phyloP scores from a whole-genome alignment of 164 flowering plant genomes.

The Paratinospora sagittata region DNA sequence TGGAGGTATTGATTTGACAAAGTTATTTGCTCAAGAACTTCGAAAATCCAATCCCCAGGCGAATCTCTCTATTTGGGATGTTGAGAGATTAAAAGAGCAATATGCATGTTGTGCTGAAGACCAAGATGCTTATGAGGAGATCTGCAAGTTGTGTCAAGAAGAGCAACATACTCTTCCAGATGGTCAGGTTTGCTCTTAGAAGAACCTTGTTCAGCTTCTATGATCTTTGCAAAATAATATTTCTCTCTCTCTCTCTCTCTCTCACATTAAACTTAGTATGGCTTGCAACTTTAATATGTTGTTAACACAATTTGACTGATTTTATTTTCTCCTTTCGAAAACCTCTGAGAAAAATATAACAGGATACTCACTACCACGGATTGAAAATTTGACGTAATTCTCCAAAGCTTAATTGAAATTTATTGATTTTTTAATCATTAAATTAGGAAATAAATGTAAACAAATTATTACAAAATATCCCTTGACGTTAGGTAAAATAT shows the following conservation, averaged over 20 bases:
- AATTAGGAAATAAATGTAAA: too few species aligned
- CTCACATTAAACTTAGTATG: neutral
- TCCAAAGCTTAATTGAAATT: too few species aligned
- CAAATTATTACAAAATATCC: too few species aligned
- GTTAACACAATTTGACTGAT: neutral
- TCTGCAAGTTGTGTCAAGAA: slow-evolving; percentile 33
- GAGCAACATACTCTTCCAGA: slow-evolving; percentile 92
- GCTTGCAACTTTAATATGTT: neutral
- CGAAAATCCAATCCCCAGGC: slow-evolving; percentile 66
- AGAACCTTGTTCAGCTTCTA: neutral
- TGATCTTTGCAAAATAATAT: neutral
- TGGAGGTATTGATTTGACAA: slow-evolving; percentile 89
- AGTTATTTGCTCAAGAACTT: slow-evolving; percentile 71
- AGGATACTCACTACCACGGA: neutral
- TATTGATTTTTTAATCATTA: too few species aligned
- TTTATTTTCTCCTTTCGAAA: neutral
- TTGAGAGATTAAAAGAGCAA: slow-evolving; percentile 78
- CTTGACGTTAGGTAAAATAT: too few species aligned
- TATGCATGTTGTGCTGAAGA: slow-evolving; percentile 91
- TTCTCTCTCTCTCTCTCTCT: neutral
- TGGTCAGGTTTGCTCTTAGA: slow-evolving; percentile 63
- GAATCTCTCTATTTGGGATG: slow-evolving; percentile 53
- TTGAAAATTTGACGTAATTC: too few species aligned
- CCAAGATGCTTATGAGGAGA: slow-evolving; percentile 56
- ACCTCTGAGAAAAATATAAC: neutral